phyloP scores from a whole-genome alignment of 2,329 filamentous ascomycete genomes.

The Cladosporium sp. region DNA sequence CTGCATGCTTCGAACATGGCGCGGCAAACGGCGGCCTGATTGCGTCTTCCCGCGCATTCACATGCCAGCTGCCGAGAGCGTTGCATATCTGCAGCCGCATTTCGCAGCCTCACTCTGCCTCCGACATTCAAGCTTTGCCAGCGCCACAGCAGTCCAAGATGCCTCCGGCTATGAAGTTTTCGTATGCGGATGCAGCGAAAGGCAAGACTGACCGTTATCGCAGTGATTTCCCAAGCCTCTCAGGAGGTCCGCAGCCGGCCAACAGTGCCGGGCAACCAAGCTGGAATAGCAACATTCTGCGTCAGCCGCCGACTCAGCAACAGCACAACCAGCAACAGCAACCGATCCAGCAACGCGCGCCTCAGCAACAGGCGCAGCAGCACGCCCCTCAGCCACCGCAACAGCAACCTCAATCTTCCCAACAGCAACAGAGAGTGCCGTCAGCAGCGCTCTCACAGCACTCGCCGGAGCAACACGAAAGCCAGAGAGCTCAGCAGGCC shows the following conservation, averaged over 20 bases:
- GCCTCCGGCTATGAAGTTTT: not conserved
- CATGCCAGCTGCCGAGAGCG: not conserved
- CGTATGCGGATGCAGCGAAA: not conserved
- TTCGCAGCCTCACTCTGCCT: not conserved
- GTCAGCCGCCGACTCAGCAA: slow-evolving; percentile 35
- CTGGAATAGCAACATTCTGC: slow-evolving; percentile 55
- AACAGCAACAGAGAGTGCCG: slow-evolving; percentile 38
- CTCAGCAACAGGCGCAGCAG: slow-evolving; percentile 42
- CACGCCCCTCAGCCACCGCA: slow-evolving; percentile 40
- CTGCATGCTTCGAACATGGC: no score
- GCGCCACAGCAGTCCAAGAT: not conserved
- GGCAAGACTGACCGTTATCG: slow-evolving; percentile 21
- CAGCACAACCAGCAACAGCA: slow-evolving; percentile 38
- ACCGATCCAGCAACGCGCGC: slow-evolving; percentile 43
- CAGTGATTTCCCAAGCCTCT: slow-evolving; percentile 61
- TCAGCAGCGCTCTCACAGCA: slow-evolving; percentile 40
- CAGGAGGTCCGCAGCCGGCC: slow-evolving; percentile 53
- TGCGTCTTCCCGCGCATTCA: not conserved
- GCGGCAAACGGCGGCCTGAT: not conserved
- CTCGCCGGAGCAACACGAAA: slow-evolving; percentile 55
- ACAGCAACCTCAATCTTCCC: slow-evolving; percentile 37
- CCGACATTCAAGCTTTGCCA: not conserved
- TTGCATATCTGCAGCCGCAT: not conserved
- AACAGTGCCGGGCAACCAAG: slow-evolving; percentile 48
- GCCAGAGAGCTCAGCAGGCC: slow-evolving; percentile 42